These are phyloP conservation scores for Mycena maculata DNA, from an alignment of 768 basidiomycete genomes.

Conservation along the genomic window DNA sequence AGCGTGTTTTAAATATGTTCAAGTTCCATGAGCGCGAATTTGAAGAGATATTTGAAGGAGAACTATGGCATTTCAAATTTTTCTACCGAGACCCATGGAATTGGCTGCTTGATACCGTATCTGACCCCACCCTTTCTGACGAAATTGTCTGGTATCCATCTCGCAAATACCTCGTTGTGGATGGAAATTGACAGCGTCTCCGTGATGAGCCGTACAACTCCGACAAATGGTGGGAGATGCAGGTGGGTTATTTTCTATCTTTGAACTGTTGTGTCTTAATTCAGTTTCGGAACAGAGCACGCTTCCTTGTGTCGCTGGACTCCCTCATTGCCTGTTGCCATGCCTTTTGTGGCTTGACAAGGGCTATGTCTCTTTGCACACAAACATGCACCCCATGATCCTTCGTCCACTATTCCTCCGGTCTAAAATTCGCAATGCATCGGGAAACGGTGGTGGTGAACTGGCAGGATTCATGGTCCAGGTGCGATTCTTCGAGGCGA, in stretches of 20 bases:
- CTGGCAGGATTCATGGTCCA: constrained; percentile 17
- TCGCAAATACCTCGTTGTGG: constrained; percentile 31
- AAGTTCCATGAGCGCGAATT: constrained; percentile 29
- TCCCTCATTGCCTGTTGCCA: constrained; percentile 25
- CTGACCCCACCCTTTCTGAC: constrained; percentile 22
- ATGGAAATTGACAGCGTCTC: constrained; percentile 16
- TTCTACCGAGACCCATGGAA: constrained; percentile 31
- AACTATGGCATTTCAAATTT: constrained; percentile 21
- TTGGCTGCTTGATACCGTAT: constrained; percentile 29
- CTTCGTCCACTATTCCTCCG: constrained; percentile 16
- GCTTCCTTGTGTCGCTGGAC: constrained; percentile 12
- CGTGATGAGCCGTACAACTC: constrained; percentile 32
- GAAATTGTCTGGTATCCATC: constrained; percentile 27
- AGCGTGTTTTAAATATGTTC: neutral
- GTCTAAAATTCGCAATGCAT: constrained; percentile 17
- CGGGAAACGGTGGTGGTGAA: constrained; percentile 22
- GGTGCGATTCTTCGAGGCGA: neutral
- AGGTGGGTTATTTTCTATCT: neutral
- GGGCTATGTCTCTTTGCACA: constrained; percentile 21
- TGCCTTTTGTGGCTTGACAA: constrained; percentile 17
- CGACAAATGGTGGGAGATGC: constrained; percentile 20
- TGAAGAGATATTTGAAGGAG: constrained; percentile 17
- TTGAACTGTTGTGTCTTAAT: neutral
- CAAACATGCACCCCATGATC: constrained; percentile 27
- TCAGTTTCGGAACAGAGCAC: neutral